Base-by-base conservation (phyloP, 805 yeast species). In the Ogataea allantospora region DNA sequence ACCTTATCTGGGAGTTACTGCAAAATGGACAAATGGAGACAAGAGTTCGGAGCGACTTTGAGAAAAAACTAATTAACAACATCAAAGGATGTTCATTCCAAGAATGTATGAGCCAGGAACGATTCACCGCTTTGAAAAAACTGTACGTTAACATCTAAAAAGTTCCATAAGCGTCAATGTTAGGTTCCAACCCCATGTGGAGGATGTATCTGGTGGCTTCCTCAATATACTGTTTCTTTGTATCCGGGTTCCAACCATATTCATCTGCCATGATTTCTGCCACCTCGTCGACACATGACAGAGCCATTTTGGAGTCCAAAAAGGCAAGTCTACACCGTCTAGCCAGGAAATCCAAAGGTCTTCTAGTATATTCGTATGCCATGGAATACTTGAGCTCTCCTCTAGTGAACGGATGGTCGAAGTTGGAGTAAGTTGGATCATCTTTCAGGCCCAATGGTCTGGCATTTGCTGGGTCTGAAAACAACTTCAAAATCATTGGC, bases 311-410 rank as follows among this genome's bases (percentile, higher is more conserved):
- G 27, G 93, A 86, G 66, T 89, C 89, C 59, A 89, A 71, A 70
- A 88, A 91, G 3, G 96, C 95, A 60, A 87, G 78, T 66, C 98
- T 80, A 37, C 91, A 81, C 73, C 98, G 83, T 72, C 97, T 83
- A 40, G 95, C 87, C 49, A 89, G 71, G 71, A 89, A 88, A 64
- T 89, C 98, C 40, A 82, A 68, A 31, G 96, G 95, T 9, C 89
- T 84, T 67, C 95, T 76, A 28, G 87, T 78, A 62, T 88, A 87
- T 68, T 89, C 98, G 65, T 86, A 76, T 45, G 77, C 68, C 51
- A 88, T 71, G 9, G 88, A 81, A 66, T 88, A 91, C 57, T 79
- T 73, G 62, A 91, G 73, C 68, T 89, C 98, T 37, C 93, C 97
- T 55, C 88, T 76, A 39, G 95, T 86, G 67, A 88, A 89, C 52